Evolutionary conservation across 2,329 filamentous ascomycete species (phyloP).

Genomic region (Colletotrichum euphorbiae): DNA sequence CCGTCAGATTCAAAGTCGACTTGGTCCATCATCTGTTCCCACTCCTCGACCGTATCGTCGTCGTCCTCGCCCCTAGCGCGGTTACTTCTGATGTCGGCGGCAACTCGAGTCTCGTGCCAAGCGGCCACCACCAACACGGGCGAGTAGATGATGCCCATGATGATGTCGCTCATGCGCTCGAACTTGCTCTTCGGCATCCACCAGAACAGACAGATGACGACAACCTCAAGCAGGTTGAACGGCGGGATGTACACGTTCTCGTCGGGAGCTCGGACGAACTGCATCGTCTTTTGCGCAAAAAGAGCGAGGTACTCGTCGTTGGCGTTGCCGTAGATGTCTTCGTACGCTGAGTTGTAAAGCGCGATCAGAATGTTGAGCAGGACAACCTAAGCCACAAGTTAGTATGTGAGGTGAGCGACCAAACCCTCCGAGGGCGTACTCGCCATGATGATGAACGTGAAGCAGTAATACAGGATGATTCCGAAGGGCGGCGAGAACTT

Average conservation of each 20-base stretch:
- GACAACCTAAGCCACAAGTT: conserved; percentile 60
- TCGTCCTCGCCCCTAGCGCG: conserved; percentile 85
- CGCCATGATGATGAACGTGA: conserved; percentile 97
- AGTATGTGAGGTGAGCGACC: neutral
- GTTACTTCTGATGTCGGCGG: conserved; percentile 77
- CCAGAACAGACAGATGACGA: conserved; percentile 85
- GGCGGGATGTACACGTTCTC: conserved; percentile 98
- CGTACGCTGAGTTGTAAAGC: conserved; percentile 95
- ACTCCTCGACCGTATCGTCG: conserved; percentile 89
- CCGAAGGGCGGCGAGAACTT: conserved; percentile 93
- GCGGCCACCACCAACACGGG: conserved; percentile 86
- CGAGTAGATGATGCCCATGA: conserved; percentile 89
- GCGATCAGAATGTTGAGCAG: conserved; percentile 97
- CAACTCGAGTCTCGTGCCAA: conserved; percentile 74
- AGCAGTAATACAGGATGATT: conserved; percentile 95
- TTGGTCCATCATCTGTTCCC: conserved; percentile 83
- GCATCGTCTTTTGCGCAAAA: conserved; percentile 94
- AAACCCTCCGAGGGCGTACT: conserved; percentile 38
- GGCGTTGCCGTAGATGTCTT: conserved; percentile 93
- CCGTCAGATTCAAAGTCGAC: conserved; percentile 85
- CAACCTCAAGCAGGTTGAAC: conserved; percentile 92
- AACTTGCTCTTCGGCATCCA: conserved; percentile 85
- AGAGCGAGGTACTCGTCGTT: conserved; percentile 96
- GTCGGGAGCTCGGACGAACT: conserved; percentile 95
- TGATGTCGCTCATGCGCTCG: conserved; percentile 84